Base-by-base conservation (phyloP, 1,139 yeast species). In the Suhomyces yuchorum region DNA sequence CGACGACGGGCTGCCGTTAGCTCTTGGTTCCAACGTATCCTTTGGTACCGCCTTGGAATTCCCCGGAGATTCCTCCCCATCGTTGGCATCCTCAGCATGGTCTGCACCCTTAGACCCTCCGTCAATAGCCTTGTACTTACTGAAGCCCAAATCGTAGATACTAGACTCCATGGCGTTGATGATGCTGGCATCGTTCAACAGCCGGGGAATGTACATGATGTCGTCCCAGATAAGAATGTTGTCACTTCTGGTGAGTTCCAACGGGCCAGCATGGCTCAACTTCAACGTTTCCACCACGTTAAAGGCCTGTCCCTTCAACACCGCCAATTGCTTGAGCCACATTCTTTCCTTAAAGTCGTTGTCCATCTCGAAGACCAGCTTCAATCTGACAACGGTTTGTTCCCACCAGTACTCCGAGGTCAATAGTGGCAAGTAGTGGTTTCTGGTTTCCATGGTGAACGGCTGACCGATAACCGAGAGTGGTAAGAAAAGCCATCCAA, bases 221-320 rank as follows among this genome's bases (percentile, higher is more conserved):
- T 84, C 86, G 60, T 85, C 91, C 70, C 80, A 72, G 0, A 86
- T 80, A 51, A 81, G 60, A 37, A 84, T 70, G 45, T 85, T 70
- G 17, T 81, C 79, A 42, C 86, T 65, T 53, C 87, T 70, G 0
- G 84, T 84, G 22, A 86, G 68, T 52, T 85, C 91, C 49, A 85
- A 67, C 0, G 91, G 92, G 0, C 91, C 90, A 44, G 83, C 85
- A 40, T 77, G 75, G 1, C 74, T 71, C 37, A 73, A 66, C 56
- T 81, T 82, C 46, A 86, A 65, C 1, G 85, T 76, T 55, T 86
- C 90, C 4, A 85, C 86, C 7, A 86, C 85, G 55, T 85, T 85
- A 65, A 84, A 85, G 0, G 93, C 90, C 58, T 87, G 93, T 0
- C 95, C 95, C 58, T 86, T 86, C 57, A 87, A 58, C 1, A 86